Evolutionary conservation across 306 rosid genomes (phyloP), one percentile per base, ranked within the genome.

Genomic region (Styphnolobium japonicum): DNA sequence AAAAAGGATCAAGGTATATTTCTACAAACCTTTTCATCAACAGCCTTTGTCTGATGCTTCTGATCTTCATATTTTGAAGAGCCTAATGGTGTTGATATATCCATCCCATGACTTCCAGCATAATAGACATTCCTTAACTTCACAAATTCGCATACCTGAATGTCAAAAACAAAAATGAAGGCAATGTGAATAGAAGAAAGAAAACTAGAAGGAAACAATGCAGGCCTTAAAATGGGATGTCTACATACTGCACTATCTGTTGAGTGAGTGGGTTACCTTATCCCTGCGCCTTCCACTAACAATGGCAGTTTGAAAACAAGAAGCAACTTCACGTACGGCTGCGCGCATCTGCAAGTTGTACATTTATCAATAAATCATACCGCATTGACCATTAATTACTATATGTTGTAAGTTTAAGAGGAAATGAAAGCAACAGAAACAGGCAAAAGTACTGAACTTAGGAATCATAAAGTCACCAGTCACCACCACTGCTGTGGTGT

Each of bases 61-160:
- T 84, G 62, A 36, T 78, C 72, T 39, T 64, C 76, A 61, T 69
- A 56, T 39, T 84, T 88, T 0, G 73, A 55, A 66, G 89, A 90
- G 53, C 80, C 92, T 25, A 33, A 67, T 33, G 89, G 89, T 14
- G 87, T 88, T 46, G 89, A 87, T 45, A 90, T 86, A 55, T 90
- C 94, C 94, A 90, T 80, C n/a, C 94, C 94, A 81, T 90, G 94
- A 42, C 94, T 88, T 58, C 94, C 94, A 78, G 90, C 94, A 80
- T 90, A 90, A 37, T 81, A 81, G 1, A 88, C 70, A 81, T 83
- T 77, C 61, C 68, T 70, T 6, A 90, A 37, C 86, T 81, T 81
- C 2, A 90, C 92, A 86, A 88, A 90, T 43, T 85, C 76, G n/a
- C 14, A 68, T 3, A 90, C 88, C 94, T 90, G n/a, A 22, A 56